Base-by-base conservation (phyloP, 495 filamentous ascomycete species). In the Podospora conica region DNA sequence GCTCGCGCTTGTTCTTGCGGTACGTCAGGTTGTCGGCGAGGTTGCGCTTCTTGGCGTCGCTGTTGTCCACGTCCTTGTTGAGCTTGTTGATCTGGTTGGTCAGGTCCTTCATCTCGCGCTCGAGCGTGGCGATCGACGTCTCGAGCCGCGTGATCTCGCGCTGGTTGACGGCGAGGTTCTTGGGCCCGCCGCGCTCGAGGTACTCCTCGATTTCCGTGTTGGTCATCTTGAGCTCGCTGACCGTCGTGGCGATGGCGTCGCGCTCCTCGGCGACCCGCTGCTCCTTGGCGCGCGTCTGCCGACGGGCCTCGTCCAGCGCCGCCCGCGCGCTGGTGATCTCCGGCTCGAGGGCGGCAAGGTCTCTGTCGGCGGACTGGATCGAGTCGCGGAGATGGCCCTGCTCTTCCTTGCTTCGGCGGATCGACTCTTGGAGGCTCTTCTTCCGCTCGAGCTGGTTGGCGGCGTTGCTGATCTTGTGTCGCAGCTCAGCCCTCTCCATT, bases 11-110 rank as follows among this genome's bases (percentile, higher is more conserved):
- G 56, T 87, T 87, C 70, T 88, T 87, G 58, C 95, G 91, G 72
- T 91, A 96, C 23, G 84, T 86, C 48, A 97, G 78, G 69, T 98
- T 98, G 71, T 98, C 93, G 18, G 81, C 82, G 70, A 98, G 96
- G 67, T 87, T 90, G 53, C 89, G 87, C 76, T 90, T 90, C 20
- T 87, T 95, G 62, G 88, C 85, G 61, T 89, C 88, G 68, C 90
- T 89, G 70, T 91, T 90, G 68, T 87, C 86, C 24, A 94, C 80
- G 65, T 92, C 87, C 56, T 90, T 84, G 29, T 90, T 90, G 23
- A 97, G 81, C 68, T 87, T 88, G 76, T 96, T 96, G 66, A 90
- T 86, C 63, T 87, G 81, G 31, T 81, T 78, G 5, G 87, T 88
- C 31, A 93, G 79, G 55, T 87, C 80, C 27, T 77, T 78, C 74